Percentiles rank a stretch among this genome's conserved stretches.
Evolutionary conservation across 805 yeast species (phyloP).

Genomic region (Pichia heedii): DNA sequence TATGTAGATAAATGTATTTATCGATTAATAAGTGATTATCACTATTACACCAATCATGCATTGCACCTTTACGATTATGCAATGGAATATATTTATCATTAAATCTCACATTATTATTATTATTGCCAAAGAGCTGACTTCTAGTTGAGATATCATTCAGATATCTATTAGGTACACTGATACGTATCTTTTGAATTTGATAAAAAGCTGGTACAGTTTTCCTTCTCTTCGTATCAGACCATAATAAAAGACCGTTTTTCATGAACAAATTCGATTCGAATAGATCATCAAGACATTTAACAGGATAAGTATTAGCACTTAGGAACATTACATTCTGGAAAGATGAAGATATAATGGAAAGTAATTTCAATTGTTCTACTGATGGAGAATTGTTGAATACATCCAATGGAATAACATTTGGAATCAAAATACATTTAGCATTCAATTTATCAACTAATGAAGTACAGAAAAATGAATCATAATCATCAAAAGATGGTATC

Average conservation of each 20-base stretch:
- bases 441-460: conserved; percentile 39
- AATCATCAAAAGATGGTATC: conserved; percentile 60
- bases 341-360: conserved; percentile 34
- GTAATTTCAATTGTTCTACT: not conserved
- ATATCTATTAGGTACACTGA: conserved; percentile 29
- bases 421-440: not conserved
- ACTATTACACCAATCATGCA: conserved; percentile 55
- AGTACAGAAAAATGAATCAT: conserved; percentile 58
- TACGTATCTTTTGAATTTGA: conserved; percentile 40
- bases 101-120: conserved; percentile 16
- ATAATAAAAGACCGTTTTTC: conserved; percentile 41
- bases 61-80: conserved; percentile 52
- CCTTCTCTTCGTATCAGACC: conserved; percentile 73
- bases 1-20: conserved; percentile 43
- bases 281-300: conserved; percentile 40
- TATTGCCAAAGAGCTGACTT: conserved; percentile 12
- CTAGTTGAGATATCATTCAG: conserved; percentile 19
- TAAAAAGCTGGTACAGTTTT: conserved; percentile 52
- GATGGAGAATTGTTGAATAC: not conserved
- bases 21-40: conserved; percentile 54
- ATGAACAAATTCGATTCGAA: conserved; percentile 38
- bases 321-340: conserved; percentile 39
- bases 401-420: not conserved
- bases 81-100: conserved; percentile 28
- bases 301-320: conserved; percentile 39